Conservation (phyloP, 1,284 basidiomycete species). For the Cutaneotrichosporon mucoides region DNA sequence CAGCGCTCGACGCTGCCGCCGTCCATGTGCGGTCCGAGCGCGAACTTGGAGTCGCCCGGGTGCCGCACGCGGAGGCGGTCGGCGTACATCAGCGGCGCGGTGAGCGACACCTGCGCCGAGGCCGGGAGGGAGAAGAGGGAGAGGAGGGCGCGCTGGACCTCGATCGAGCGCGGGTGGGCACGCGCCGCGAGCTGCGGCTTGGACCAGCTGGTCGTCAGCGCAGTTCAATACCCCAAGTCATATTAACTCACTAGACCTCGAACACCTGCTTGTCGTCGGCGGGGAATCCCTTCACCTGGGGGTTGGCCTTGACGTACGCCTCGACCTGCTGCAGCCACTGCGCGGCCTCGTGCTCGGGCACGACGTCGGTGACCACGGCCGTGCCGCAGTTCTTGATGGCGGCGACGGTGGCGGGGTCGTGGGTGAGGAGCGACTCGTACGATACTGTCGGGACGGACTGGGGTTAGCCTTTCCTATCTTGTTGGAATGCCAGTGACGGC, state of each 20-base stretch:
- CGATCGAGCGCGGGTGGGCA: slow-evolving; percentile 67
- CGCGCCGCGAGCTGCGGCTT: slow-evolving; percentile 63
- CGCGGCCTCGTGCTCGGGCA: slow-evolving; percentile 57
- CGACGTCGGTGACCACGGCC: slow-evolving; percentile 60
- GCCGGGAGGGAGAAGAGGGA: slow-evolving; percentile 59
- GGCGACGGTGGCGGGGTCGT: slow-evolving; percentile 49
- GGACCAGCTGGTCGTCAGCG: slow-evolving; percentile 48
- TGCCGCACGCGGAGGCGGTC: slow-evolving; percentile 70
- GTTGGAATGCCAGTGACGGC: too few species aligned
- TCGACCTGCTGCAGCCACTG: slow-evolving; percentile 59
- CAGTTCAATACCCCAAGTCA: too few species aligned
- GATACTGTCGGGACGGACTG: slow-evolving; percentile 61
- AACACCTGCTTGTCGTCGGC: slow-evolving; percentile 65
- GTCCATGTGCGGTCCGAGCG: slow-evolving; percentile 69
- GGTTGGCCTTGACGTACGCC: slow-evolving; percentile 59
- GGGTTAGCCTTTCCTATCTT: too few species aligned
- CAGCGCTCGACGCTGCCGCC: slow-evolving; percentile 71
- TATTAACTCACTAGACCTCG: slow-evolving; percentile 56
- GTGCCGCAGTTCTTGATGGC: slow-evolving; percentile 59
- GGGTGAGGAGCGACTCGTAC: slow-evolving; percentile 55
- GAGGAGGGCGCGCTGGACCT: slow-evolving; percentile 54
- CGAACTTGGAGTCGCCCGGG: slow-evolving; percentile 67
- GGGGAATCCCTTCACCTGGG: slow-evolving; percentile 58
- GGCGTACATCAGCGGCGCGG: slow-evolving; percentile 65
- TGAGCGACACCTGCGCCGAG: slow-evolving; percentile 53